phyloP scores from a whole-genome alignment of 768 basidiomycete species.

The Amanita subjunquillea region DNA sequence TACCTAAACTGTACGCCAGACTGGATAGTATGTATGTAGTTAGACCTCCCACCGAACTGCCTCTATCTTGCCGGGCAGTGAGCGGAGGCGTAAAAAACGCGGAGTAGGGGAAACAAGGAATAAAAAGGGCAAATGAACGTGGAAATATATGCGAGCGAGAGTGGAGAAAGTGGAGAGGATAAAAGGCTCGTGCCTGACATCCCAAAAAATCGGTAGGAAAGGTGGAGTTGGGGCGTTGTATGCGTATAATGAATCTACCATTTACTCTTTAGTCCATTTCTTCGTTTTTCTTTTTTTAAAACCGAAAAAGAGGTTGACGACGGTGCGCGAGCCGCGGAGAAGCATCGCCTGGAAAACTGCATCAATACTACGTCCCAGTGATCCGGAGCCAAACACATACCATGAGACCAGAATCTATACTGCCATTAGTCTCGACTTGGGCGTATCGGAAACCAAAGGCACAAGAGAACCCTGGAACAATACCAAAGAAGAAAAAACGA shows the following conservation, averaged over 20 bases:
- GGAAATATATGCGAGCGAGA: not conserved
- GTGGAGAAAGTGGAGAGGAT: not conserved
- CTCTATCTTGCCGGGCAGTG: not conserved
- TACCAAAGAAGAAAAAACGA: not conserved
- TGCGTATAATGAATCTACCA: slow-evolving; percentile 1
- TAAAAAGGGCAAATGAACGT: not conserved
- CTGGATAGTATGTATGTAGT: not conserved
- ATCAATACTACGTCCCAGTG: not conserved
- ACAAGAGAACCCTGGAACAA: not conserved
- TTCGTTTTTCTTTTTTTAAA: not conserved
- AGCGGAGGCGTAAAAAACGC: not conserved
- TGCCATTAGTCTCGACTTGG: not conserved
- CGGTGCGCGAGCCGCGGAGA: not conserved
- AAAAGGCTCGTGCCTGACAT: not conserved
- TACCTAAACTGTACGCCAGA: slow-evolving; percentile 1
- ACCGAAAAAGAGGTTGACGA: not conserved
- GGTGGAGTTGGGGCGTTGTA: not conserved
- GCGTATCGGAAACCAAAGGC: not conserved
- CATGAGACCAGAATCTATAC: not conserved
- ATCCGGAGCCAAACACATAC: not conserved
- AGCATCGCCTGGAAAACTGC: not conserved
- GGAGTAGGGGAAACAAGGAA: not conserved
- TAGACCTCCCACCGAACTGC: not conserved
- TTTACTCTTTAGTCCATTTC: slow-evolving; percentile 4
- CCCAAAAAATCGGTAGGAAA: not conserved